phyloP scores from a whole-genome alignment of 306 rosid genomes.

The Vigna radiata region DNA sequence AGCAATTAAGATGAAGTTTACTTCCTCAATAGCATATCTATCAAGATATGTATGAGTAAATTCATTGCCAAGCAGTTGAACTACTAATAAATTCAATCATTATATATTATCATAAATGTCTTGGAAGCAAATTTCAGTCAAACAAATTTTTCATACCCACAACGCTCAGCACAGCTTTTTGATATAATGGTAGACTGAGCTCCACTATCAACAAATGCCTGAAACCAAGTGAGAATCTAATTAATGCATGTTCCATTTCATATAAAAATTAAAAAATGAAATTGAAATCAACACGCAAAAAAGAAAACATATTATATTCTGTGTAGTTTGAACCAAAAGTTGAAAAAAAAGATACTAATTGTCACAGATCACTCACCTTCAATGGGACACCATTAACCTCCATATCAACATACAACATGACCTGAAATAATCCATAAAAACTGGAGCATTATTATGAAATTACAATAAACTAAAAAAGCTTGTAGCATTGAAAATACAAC shows the following conservation, averaged over 20 bases:
- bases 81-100: constrained; percentile 23
- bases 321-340: constrained; percentile 31
- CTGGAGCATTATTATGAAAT: neutral
- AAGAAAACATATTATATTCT: constrained; percentile 18
- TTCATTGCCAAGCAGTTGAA: neutral
- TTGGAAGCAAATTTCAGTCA: constrained; percentile 36
- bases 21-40: neutral
- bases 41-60: constrained; percentile 6
- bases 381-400: constrained; percentile 95
- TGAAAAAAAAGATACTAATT: constrained; percentile 28
- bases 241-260: constrained; percentile 18
- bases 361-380: constrained; percentile 64
- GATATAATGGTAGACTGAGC: constrained; percentile 99
- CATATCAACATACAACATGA: constrained; percentile 98
- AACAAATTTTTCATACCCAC: constrained; percentile 71
- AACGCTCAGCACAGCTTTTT: constrained; percentile 94
- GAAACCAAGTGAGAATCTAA: constrained; percentile 45
- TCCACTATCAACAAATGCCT: constrained; percentile 99
- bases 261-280: constrained; percentile 8
- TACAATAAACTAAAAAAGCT: neutral
- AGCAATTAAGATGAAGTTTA: constrained; percentile 25
- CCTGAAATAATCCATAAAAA: constrained; percentile 56
- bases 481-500: neutral
- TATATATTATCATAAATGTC: constrained; percentile 26
- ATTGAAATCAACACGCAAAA: constrained; percentile 19